Percentiles rank a stretch among this genome's conserved stretches.
Conservation (phyloP, 345 rosid genomes). For the Orychophragmus violaceus region DNA sequence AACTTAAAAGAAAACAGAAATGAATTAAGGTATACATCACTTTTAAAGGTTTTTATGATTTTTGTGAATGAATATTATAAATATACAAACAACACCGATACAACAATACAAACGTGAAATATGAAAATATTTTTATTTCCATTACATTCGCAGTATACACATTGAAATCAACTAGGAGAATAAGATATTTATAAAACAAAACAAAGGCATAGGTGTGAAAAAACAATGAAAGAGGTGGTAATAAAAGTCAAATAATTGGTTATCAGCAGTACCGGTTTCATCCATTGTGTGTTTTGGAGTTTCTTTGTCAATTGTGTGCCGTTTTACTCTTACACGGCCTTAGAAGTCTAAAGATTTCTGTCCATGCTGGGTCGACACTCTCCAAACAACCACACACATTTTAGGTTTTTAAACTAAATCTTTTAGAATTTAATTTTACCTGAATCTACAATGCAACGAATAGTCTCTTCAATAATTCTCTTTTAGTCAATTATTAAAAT, state of each 20-base stretch:
- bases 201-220: no score
- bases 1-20: neutral
- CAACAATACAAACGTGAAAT: no score
- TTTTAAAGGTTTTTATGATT: neutral
- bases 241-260: neutral
- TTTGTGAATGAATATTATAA: neutral
- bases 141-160: neutral
- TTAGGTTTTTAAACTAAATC: neutral
- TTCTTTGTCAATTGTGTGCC: neutral
- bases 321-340: constrained; percentile 5
- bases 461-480: neutral
- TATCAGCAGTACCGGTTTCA: neutral
- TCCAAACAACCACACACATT: neutral
- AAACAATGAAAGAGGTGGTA: no score
- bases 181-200: neutral
- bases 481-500: constrained; percentile 12
- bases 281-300: no score
- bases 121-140: neutral
- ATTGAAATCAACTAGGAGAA: neutral
- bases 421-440: neutral
- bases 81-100: neutral
- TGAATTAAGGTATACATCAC: neutral
- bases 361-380: neutral
- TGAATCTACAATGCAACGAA: neutral
- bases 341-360: neutral